phyloP scores from a whole-genome alignment of 139 green algal species.

The Closterium sp. region DNA sequence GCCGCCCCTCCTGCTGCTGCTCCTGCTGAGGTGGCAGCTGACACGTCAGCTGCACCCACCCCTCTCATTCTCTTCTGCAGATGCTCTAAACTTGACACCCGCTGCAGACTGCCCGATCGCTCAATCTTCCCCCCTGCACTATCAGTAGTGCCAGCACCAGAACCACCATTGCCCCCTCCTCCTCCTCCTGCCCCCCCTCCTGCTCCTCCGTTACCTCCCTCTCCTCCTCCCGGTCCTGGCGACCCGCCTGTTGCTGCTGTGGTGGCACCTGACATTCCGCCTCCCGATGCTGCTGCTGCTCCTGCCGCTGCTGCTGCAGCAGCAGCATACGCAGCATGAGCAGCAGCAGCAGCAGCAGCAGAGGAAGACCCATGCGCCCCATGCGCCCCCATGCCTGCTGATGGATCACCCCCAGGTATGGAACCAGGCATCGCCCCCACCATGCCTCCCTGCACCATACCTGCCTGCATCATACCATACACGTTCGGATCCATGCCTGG shows the following conservation, averaged over 20 bases:
- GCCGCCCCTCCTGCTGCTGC: neutral
- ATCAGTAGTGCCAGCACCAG: neutral
- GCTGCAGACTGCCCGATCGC: constrained; percentile 12
- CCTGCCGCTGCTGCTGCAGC: neutral
- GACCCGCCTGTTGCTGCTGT: neutral
- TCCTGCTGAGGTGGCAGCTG: neutral
- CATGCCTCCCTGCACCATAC: neutral
- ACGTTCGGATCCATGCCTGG: neutral
- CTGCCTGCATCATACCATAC: neutral
- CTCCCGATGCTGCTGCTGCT: neutral
- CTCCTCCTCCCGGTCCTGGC: neutral
- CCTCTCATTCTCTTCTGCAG: constrained; percentile 28
- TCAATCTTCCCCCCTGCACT: constrained; percentile 13
- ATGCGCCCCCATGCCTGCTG: neutral
- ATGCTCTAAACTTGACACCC: constrained; percentile 14
- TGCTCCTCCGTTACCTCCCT: neutral
- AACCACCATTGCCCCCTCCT: neutral
- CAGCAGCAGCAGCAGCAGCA: neutral
- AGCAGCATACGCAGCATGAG: neutral
- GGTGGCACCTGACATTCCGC: neutral
- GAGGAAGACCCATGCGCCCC: neutral
- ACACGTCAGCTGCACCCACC: neutral
- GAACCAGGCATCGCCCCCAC: neutral
- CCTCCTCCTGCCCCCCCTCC: neutral
- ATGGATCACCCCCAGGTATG: neutral